phyloP scores from a whole-genome alignment of 768 basidiomycete species.

The Suillus paluster region DNA sequence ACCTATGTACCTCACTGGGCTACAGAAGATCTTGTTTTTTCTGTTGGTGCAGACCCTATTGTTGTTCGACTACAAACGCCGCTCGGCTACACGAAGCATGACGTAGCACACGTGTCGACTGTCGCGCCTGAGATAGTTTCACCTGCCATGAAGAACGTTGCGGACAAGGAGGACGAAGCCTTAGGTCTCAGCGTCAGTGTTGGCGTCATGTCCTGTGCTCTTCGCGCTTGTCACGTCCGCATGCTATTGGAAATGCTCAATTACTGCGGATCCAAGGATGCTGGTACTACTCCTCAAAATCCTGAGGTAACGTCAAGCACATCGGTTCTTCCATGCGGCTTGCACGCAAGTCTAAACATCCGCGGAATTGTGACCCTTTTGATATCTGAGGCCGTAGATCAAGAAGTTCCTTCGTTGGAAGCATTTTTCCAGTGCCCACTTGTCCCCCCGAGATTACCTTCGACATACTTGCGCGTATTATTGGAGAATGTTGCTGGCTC shows the following conservation, averaged over 20 bases:
- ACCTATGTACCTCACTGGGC: constrained; percentile 7
- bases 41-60: constrained; percentile 67
- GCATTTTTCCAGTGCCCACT: constrained; percentile 63
- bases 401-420: constrained; percentile 21
- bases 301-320: constrained; percentile 20
- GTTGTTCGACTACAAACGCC: constrained; percentile 58
- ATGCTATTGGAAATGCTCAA: constrained; percentile 49
- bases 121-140: constrained; percentile 12
- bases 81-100: constrained; percentile 23
- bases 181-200: constrained; percentile 46
- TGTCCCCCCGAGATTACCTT: constrained; percentile 53
- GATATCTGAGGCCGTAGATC: constrained; percentile 36
- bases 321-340: constrained; percentile 23
- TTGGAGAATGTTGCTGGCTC: constrained; percentile 41
- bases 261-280: constrained; percentile 27
- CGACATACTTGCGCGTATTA: constrained; percentile 58
- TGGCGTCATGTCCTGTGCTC: constrained; percentile 58
- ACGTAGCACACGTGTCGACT: constrained; percentile 8
- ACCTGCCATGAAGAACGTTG: neutral
- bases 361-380: constrained; percentile 56
- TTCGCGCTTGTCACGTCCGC: constrained; percentile 61
- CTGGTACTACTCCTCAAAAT: constrained; percentile 7
- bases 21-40: constrained; percentile 55
- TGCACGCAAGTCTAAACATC: constrained; percentile 39
- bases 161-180: constrained; percentile 29